Evolutionary conservation across 2,329 filamentous ascomycete genomes (phyloP), one percentile per base, ranked within the genome.

Genomic region (Dactylellina drechsleri): DNA sequence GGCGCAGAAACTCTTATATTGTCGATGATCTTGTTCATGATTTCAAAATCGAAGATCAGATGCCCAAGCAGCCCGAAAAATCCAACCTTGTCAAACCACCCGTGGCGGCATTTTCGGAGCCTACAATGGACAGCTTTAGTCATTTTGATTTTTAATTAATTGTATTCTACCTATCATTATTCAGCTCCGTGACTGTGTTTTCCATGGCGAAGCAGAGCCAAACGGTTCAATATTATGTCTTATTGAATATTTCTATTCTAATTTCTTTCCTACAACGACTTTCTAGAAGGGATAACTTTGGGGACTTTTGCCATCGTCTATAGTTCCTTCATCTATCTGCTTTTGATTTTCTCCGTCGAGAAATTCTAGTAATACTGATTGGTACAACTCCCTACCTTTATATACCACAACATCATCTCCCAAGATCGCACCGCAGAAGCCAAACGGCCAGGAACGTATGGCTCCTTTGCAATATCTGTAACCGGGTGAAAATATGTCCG

Each of bases 81-180:
- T 80, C 67, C 78, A 82, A 78, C 80, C 82, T 81, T 75, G 79
- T 82, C 26, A 86, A 90, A 79, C 85, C 87, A 13, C 86, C 89
- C 15, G 89, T 92, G 0, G 92, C 90, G 18, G 89, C 90, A 77
- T 98, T 98, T 81, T 87, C 96, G 79, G 95, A 99, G 82, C 95
- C 95, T n/a, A 93, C 96, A 83, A 87, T 91, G 28, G 92, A 88
- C 81, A 94, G 92, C 72, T 83, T 99, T 80, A 85, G 98, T 79
- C 94, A 98, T 84, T 98, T 98, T 86, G 94, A 94, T 0, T 95
- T 98, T 81, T 98, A 82, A 64, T 41, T 8, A 50, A 18, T 52
- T 4, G 2, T 18, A 10, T 20, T 52, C 47, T 8, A 1, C 31
- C 10, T 18, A 23, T 8, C 16, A 23, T 23, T 18, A 5, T n/a